Percentiles rank a stretch among this genome's conserved stretches.
These are phyloP conservation scores for Pythium brachiatum DNA, from an alignment of 352 stramenopile genomes.

Conservation along the genomic window DNA sequence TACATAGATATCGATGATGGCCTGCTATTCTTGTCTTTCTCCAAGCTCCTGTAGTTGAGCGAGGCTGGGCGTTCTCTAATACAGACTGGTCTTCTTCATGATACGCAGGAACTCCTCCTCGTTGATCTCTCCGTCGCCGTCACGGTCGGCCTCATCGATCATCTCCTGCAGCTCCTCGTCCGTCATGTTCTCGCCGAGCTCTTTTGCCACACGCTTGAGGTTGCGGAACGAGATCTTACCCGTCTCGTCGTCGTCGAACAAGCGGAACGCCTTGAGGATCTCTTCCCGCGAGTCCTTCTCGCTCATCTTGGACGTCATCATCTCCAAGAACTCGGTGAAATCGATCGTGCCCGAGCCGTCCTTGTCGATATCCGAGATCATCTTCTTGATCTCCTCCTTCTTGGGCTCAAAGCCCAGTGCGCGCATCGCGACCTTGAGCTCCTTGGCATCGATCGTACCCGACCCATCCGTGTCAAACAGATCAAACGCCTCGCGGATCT, in stretches of 20 bases:
- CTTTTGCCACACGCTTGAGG: conserved; percentile 96
- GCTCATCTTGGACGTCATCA: conserved; percentile 97
- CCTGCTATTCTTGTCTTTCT: background rate
- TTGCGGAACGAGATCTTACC: conserved; percentile 97
- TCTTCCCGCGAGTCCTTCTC: conserved; percentile 96
- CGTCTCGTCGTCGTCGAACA: conserved; percentile 97
- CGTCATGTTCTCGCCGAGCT: conserved; percentile 97
- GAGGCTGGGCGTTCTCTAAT: conserved; percentile 31
- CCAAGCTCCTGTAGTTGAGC: background rate
- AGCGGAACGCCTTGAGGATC: conserved; percentile 97
- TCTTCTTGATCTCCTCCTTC: conserved; percentile 98
- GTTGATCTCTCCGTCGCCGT: conserved; percentile 96
- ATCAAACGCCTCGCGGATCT: conserved; percentile 95
- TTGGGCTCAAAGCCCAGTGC: conserved; percentile 96
- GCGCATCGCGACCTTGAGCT: conserved; percentile 96
- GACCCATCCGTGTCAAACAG: conserved; percentile 97
- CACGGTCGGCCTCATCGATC: conserved; percentile 96
- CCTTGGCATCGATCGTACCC: conserved; percentile 94
- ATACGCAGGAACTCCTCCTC: conserved; percentile 96
- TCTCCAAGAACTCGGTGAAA: conserved; percentile 97
- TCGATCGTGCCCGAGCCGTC: conserved; percentile 93
- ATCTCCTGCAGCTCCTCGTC: conserved; percentile 98
- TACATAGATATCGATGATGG: conserved; percentile 2
- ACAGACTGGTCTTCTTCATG: conserved; percentile 96
- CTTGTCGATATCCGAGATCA: conserved; percentile 97